These are phyloP conservation scores for Botrytis byssoidea DNA, from an alignment of 2,329 filamentous ascomycete genomes.

Conservation along the genomic window DNA sequence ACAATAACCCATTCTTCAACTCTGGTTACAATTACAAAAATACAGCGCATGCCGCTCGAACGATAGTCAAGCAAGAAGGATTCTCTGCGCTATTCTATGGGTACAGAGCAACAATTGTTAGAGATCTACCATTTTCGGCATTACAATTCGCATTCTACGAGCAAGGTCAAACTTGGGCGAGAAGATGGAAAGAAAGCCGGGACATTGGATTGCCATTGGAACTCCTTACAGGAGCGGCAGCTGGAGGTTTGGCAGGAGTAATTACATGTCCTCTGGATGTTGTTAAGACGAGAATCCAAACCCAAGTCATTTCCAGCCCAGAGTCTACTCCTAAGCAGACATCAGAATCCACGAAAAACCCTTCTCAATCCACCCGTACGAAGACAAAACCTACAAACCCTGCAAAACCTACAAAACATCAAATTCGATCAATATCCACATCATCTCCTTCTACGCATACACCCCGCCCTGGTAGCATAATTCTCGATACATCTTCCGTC, in stretches of 20 bases:
- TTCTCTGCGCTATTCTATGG: constrained; percentile 86
- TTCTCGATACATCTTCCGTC: constrained; percentile 86
- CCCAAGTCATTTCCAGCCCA: constrained; percentile 64
- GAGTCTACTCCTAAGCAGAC: constrained; percentile 32
- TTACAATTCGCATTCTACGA: constrained; percentile 98
- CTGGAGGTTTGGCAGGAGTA: constrained; percentile 88
- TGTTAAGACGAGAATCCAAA: constrained; percentile 95
- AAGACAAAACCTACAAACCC: constrained; percentile 28
- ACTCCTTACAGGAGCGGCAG: constrained; percentile 82
- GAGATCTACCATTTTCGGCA: constrained; percentile 93
- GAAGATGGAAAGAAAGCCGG: constrained; percentile 71
- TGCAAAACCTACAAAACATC: constrained; percentile 38
- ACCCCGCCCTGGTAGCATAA: constrained; percentile 72
- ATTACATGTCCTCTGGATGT: constrained; percentile 96
- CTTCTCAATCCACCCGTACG: constrained; percentile 26
- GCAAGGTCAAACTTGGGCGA: constrained; percentile 81
- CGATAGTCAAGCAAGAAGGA: constrained; percentile 81
- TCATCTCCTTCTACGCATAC: constrained; percentile 84
- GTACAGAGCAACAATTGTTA: constrained; percentile 93
- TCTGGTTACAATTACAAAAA: constrained; percentile 96
- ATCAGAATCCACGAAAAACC: constrained; percentile 23
- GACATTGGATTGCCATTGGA: constrained; percentile 86
- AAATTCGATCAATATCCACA: constrained; percentile 79
- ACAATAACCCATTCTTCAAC: constrained; percentile 90
- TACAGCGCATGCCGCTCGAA: constrained; percentile 78